Evolutionary conservation across 768 basidiomycete species (phyloP), one percentile per base, ranked within the genome.

Genomic region (Rubroboletus pulcherrimus): DNA sequence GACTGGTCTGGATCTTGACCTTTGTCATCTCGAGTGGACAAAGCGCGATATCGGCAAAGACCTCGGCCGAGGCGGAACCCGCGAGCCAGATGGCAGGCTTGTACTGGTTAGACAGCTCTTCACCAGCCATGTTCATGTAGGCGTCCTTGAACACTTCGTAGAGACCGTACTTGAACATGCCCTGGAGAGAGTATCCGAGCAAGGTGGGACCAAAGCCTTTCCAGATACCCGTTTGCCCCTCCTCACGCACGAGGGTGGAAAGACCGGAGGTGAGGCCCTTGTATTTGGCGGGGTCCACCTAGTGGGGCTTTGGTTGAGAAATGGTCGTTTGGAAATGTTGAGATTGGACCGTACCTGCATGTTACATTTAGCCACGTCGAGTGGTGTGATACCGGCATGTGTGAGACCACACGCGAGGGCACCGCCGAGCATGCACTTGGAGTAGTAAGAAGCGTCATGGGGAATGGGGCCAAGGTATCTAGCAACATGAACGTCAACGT

Each of bases 141-240:
- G 69, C 55, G 73, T 97, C 94, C 81, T 96, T 98, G 89, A 95
- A 98, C 69, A 89, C 73, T 76, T 98, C 94, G 73, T 97, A 97
- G 72, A 95, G 90, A 78, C 95, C 95, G 73, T 92, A 97, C 77
- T 98, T 98, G 88, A 96, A 93, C 84, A 94, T 87, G 71, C 95
- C 95, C 77, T 97, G 95, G 66, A 93, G 81, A 9, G 92, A 91
- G 79, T 95, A 95, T 60, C 95, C 93, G 74, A 96, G 79, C 59
- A 93, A 78, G 56, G 95, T 98, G 51, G 95, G 95, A 37, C 91
- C 91, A 70, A 97, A 78, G 66, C 95, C 95, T 75, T 96, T 98
- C 86, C 93, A 89, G 74, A 97, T 84, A 73, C 92, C 95, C 38
- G 73, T 83, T 57, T 85, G 74, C 65, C 94, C 91, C 74, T 95